Conservation (phyloP, 2,329 filamentous ascomycete genomes). For the Acrocalymma vagum region DNA sequence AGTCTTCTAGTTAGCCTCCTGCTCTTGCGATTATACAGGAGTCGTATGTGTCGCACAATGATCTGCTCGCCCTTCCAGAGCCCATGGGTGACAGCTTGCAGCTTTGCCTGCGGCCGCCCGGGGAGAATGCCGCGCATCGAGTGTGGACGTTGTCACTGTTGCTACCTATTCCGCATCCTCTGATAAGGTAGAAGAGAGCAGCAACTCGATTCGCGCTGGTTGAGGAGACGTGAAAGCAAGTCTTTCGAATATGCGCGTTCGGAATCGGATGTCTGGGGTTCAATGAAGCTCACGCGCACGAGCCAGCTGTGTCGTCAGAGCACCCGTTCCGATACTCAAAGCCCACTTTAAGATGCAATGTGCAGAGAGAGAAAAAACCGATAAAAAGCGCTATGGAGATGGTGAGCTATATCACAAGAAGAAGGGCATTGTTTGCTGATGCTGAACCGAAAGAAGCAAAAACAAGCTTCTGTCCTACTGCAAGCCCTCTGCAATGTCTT, state of each 20-base stretch:
- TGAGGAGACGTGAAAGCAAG: too few relatives aligned
- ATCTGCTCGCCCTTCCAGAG: constrained; percentile 77
- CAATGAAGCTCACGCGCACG: constrained; percentile 41
- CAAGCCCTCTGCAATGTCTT: too few relatives aligned
- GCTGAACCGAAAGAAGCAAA: too few relatives aligned
- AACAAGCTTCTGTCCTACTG: too few relatives aligned
- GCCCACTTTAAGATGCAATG: too few relatives aligned
- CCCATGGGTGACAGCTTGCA: constrained; percentile 78
- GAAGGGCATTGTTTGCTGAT: too few relatives aligned
- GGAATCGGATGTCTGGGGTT: constrained; percentile 12
- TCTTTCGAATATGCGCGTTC: too few relatives aligned
- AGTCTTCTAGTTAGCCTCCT: constrained; percentile 13
- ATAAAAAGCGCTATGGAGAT: too few relatives aligned
- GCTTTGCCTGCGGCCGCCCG: constrained; percentile 78
- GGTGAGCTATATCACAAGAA: too few relatives aligned
- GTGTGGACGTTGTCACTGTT: constrained; percentile 10
- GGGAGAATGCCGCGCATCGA: constrained; percentile 80
- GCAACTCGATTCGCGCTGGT: too few relatives aligned
- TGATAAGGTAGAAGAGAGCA: too few relatives aligned
- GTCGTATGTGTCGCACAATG: constrained; percentile 71
- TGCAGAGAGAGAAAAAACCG: too few relatives aligned
- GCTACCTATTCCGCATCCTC: constrained; percentile 36
- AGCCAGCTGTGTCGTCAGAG: constrained; percentile 22
- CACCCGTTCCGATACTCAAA: not conserved
- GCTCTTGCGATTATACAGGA: constrained; percentile 4